phyloP scores from a whole-genome alignment of 176 grass and related monocot species.

The Stipa capillata region DNA sequence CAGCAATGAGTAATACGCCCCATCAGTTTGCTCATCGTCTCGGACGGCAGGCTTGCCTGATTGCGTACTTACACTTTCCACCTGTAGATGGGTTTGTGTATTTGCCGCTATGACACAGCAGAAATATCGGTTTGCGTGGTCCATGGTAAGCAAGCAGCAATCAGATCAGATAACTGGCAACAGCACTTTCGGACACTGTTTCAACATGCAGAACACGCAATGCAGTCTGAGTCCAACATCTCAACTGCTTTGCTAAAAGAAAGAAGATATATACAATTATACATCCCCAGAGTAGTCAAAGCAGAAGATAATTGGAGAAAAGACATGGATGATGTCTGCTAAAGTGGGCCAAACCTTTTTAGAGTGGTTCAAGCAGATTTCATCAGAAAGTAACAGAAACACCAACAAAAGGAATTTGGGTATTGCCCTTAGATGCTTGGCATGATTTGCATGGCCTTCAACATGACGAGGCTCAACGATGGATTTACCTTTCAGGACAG shows the following conservation, averaged over 20 bases:
- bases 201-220: background rate
- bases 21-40: background rate
- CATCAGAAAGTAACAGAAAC: background rate
- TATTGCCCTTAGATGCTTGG: background rate
- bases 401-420: background rate
- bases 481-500: background rate
- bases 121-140: background rate
- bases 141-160: background rate
- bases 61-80: background rate
- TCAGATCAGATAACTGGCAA: background rate
- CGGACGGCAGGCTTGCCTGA: background rate
- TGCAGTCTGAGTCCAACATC: conserved; percentile 12
- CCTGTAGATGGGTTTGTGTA: background rate
- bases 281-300: background rate
- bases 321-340: background rate
- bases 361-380: background rate
- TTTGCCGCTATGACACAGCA: background rate
- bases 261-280: background rate
- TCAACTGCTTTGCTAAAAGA: conserved; percentile 6
- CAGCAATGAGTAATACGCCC: no score
- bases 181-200: background rate
- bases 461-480: background rate
- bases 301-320: background rate
- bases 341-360: background rate
- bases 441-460: background rate